phyloP scores from a whole-genome alignment of 805 yeast genomes.

The Nakazawaea ambrosiae region DNA sequence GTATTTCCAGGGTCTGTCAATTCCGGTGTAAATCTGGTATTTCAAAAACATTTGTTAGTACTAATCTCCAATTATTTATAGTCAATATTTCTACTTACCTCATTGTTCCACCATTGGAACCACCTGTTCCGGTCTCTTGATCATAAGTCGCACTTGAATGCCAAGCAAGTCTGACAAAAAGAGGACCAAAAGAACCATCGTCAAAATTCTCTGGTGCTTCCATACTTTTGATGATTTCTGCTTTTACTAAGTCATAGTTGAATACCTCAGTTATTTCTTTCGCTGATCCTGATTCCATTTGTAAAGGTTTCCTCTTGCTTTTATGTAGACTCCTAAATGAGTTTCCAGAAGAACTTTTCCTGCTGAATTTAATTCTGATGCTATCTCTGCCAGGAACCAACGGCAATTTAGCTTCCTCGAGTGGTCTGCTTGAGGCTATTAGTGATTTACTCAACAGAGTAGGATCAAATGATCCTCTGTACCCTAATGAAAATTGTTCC shows the following conservation, averaged over 20 bases:
- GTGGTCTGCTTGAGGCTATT: too few species aligned
- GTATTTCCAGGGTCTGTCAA: slow-evolving; percentile 53
- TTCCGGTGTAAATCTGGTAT: slow-evolving; percentile 36
- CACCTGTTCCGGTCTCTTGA: slow-evolving; percentile 44
- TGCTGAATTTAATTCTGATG: slow-evolving; percentile 5
- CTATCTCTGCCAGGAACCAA: too few species aligned
- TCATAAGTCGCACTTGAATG: slow-evolving; percentile 83
- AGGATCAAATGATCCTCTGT: too few species aligned
- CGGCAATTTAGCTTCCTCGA: too few species aligned
- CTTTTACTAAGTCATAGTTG: slow-evolving; percentile 26
- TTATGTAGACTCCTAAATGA: too few species aligned
- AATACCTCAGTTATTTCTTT: slow-evolving; percentile 13
- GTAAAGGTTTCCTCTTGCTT: background rate
- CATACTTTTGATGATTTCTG: slow-evolving; percentile 27
- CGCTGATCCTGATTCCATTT: slow-evolving; percentile 11
- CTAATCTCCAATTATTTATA: too few species aligned
- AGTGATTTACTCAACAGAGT: too few species aligned
- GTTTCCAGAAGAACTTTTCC: too few species aligned
- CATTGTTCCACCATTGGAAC: slow-evolving; percentile 70
- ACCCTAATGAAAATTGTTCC: too few species aligned
- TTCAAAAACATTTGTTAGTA: slow-evolving; percentile 5
- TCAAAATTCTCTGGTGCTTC: slow-evolving; percentile 42
- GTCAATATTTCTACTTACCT: slow-evolving; percentile 25
- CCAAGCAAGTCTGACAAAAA: slow-evolving; percentile 78
- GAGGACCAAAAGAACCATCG: slow-evolving; percentile 70